Base-by-base conservation (phyloP, 2,329 filamentous ascomycete species). In the Clarireedia homoeocarpa region DNA sequence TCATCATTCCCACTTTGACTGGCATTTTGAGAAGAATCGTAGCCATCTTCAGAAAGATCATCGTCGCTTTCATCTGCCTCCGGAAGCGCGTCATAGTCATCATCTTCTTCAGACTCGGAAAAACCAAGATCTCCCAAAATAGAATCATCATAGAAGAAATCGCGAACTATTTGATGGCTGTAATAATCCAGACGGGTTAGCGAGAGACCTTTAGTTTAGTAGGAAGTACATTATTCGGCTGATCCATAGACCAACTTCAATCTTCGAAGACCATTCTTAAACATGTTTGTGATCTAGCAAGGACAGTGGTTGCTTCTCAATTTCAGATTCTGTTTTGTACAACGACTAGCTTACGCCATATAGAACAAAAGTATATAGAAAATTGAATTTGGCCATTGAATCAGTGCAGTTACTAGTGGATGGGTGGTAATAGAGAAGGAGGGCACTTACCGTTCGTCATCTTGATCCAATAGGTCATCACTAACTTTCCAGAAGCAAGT, bases 401-500 rank as follows among this genome's bases (percentile, higher is more conserved):
- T 20, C 14, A 17, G n/a, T 42, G 15, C 7, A 20, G n/a, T n/a
- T n/a, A 20, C 39, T n/a, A 15, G 39, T 42, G n/a, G 20, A n/a
- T 20, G 39, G n/a, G 15, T 42, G 17, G 6, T 42, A n/a, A 20
- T 20, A 20, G 4, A 46, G 12, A 15, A 46, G 42, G 42, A 20
- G 42, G 14, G 10, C 14, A 46, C 42, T 14, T 46, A 46, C 42
- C 14, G 17, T 14, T 56, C 48, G 12, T 65, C 65, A 26, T 66
- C 67, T n/a, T 64, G 63, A 45, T 57, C 56, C 15, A 59, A 53
- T 24, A 65, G 59, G n/a, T 63, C 58, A 48, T 87, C 82, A 45
- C 75, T 79, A 10, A 85, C 74, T 71, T 91, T 91, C 87, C 88
- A 92, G 65, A 89, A 90, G 0, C 84, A 85, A 1, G 85, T 89